Evolutionary conservation across 2,329 filamentous ascomycete genomes (phyloP).

Genomic region (Fusarium sp.): DNA sequence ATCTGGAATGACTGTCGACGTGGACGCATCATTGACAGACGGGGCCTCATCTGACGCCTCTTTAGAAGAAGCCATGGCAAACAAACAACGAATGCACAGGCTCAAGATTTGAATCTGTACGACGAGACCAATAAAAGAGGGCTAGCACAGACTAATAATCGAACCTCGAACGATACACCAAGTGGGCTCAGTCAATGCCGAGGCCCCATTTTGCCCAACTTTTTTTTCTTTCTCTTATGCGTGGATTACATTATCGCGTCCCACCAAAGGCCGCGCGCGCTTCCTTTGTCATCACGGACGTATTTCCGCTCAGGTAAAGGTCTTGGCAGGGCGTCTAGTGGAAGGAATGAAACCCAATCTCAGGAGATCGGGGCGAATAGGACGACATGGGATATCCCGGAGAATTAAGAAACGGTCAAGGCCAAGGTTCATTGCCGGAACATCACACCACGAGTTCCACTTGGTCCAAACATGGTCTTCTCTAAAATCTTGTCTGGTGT

Average conservation of each 20-base stretch:
- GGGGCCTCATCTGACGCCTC: background rate
- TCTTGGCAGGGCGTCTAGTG: background rate
- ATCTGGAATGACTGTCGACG: constrained; percentile 7
- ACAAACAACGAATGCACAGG: background rate
- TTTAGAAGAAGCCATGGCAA: background rate
- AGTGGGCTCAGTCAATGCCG: background rate
- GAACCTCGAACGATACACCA: background rate
- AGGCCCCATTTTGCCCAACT: background rate
- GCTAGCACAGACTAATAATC: background rate
- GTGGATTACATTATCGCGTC: background rate
- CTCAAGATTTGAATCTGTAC: background rate
- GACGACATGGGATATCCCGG: background rate
- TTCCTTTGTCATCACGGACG: constrained; percentile 2
- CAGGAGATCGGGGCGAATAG: constrained; percentile 6
- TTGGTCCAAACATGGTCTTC: background rate
- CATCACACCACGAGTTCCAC: constrained; percentile 1
- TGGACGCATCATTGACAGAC: background rate
- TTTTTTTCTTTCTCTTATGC: background rate
- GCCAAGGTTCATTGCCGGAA: background rate
- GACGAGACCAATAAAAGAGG: background rate
- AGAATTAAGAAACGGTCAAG: background rate
- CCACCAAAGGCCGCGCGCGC: background rate
- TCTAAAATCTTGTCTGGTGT: background rate
- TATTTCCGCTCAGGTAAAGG: background rate
- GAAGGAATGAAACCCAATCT: background rate